A percentile compares a stretch with the other conserved stretches of the same genome.
Conservation (phyloP, 177 flowering plant genomes). For the Vitis hybrid region DNA sequence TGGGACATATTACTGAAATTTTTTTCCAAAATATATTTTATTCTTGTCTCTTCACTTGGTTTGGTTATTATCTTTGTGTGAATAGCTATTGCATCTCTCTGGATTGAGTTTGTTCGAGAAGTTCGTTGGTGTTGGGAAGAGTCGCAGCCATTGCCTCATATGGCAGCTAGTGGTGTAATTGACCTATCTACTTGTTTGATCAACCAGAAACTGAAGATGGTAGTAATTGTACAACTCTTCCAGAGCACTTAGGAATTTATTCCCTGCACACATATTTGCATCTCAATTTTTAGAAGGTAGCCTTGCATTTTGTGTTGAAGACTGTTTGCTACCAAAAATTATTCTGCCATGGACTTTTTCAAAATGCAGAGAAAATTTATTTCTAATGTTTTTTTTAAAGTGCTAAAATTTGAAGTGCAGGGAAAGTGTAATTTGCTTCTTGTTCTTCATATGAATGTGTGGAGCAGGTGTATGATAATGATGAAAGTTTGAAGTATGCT, state of each 20-base stretch:
- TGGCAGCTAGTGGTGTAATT: constrained; percentile 56
- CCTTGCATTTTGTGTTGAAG: too few species aligned
- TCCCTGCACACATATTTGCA: background rate
- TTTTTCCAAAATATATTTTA: background rate
- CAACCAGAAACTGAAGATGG: constrained; percentile 96
- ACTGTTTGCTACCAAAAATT: too few species aligned
- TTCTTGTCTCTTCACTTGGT: constrained; percentile 1
- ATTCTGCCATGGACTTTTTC: too few species aligned
- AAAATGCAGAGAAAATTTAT: too few species aligned
- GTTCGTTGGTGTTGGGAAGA: constrained; percentile 99
- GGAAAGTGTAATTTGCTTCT: background rate
- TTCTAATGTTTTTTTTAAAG: too few species aligned
- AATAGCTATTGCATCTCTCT: constrained; percentile 83
- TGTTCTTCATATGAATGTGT: background rate
- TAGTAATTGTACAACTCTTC: constrained; percentile 23
- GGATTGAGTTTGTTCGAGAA: constrained; percentile 98
- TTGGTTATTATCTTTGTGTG: constrained; percentile 14
- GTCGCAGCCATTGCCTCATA: constrained; percentile 80
- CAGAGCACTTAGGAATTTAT: background rate
- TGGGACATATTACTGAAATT: background rate
- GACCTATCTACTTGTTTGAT: constrained; percentile 89
- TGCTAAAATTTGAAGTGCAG: too few species aligned
- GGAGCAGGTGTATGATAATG: background rate
- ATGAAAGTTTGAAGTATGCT: background rate
- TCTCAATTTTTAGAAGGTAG: background rate